Evolutionary conservation across 2,329 filamentous ascomycete genomes (phyloP).

Genomic region (Zasmidium angulare): DNA sequence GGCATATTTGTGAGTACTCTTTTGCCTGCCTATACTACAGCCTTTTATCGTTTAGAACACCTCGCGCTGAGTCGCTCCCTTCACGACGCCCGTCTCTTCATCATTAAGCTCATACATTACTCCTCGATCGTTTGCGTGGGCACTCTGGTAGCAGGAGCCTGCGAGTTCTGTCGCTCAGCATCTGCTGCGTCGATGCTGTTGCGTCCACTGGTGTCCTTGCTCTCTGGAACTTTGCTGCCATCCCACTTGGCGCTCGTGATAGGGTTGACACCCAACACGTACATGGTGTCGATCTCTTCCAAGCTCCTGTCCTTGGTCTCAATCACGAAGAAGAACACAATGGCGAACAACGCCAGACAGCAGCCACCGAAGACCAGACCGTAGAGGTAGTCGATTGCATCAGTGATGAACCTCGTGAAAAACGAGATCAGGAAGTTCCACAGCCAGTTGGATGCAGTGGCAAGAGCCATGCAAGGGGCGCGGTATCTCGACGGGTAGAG

Average conservation of each 20-base stretch:
- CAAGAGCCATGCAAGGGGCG: constrained; percentile 46
- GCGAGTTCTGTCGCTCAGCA: constrained; percentile 11
- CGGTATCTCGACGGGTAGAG: constrained; percentile 40
- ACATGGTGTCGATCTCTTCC: constrained; percentile 45
- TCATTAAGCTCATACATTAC: constrained; percentile 2
- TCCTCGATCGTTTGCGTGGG: constrained; percentile 22
- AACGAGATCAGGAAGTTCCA: constrained; percentile 36
- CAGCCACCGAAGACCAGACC: constrained; percentile 42
- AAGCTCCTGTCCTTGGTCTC: constrained; percentile 39
- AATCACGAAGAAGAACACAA: constrained; percentile 42
- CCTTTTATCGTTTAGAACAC: too few species aligned
- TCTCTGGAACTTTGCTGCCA: constrained; percentile 30
- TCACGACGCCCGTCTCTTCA: background rate
- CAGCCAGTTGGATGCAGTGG: constrained; percentile 46
- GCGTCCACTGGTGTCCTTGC: constrained; percentile 23
- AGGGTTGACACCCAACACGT: constrained; percentile 36
- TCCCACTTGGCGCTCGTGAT: constrained; percentile 33
- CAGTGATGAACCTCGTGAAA: constrained; percentile 41
- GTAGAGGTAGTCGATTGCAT: constrained; percentile 41
- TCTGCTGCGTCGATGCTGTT: constrained; percentile 21
- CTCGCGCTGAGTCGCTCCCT: background rate
- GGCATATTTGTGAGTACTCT: too few species aligned
- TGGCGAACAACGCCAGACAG: constrained; percentile 33
- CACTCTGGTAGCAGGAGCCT: constrained; percentile 13
- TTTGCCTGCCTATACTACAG: too few species aligned